Percentiles rank a stretch among this genome's conserved stretches.
These are phyloP conservation scores for Grosmannia huntii DNA, from an alignment of 2,329 filamentous ascomycete genomes.

Conservation along the genomic window DNA sequence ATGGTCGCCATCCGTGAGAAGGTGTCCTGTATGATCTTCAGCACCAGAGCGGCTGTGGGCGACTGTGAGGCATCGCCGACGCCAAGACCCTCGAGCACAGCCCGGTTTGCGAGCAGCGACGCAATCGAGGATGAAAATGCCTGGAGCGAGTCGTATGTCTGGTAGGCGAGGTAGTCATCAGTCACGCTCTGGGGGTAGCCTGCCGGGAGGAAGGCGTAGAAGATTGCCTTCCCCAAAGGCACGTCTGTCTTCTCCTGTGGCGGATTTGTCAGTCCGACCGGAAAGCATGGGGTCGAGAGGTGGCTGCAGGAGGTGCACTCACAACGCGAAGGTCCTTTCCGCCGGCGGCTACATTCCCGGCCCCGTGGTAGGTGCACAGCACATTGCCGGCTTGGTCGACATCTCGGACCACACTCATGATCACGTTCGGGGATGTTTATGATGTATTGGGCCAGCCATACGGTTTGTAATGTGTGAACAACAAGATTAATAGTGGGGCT, in stretches of 20 bases:
- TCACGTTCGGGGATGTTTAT: neutral
- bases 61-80: slow-evolving; percentile 71
- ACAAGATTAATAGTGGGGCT: neutral
- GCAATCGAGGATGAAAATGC: slow-evolving; percentile 77
- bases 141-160: slow-evolving; percentile 61
- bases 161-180: slow-evolving; percentile 67
- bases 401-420: slow-evolving; percentile 21
- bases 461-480: neutral
- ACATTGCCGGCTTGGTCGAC: slow-evolving; percentile 25
- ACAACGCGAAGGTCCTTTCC: slow-evolving; percentile 16
- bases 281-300: neutral
- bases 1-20: slow-evolving; percentile 76
- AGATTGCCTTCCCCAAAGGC: slow-evolving; percentile 23
- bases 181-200: slow-evolving; percentile 85
- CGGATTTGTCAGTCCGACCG: neutral
- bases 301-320: slow-evolving; percentile 6
- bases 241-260: slow-evolving; percentile 22
- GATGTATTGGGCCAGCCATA: neutral
- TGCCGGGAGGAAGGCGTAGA: slow-evolving; percentile 71
- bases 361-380: slow-evolving; percentile 20
- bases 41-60: slow-evolving; percentile 66
- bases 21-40: slow-evolving; percentile 72
- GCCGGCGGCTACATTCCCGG: slow-evolving; percentile 3
- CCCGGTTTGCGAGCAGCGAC: slow-evolving; percentile 65
- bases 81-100: slow-evolving; percentile 67